Base-by-base conservation (phyloP, 192 early-diverging fungal genomes). In the Coemansia sp. region DNA sequence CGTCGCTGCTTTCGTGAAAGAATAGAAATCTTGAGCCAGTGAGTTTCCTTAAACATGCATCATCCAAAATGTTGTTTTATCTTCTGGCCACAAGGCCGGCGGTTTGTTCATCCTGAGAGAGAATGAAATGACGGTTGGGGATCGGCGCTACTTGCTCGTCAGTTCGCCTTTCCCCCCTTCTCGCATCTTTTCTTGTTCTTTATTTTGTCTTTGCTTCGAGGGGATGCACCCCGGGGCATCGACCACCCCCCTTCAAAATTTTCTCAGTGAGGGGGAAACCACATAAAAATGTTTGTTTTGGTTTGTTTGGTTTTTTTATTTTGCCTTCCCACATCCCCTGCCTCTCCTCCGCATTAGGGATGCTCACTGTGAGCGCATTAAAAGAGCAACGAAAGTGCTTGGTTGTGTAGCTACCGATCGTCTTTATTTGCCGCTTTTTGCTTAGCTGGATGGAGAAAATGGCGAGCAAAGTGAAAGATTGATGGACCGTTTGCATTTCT, bases 351-450 rank as follows among this genome's bases (percentile, higher is more conserved):
- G 25, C 50, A 51, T 51, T 51, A 51, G 22, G 50, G 50, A 51
- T 27, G 50, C 24, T 27, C 50, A 51, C 50, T 51, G 50, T 51
- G 50, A 27, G 25, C 25, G 23, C 39, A 42, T 42, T 42, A 42
- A 42, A 42, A 16, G 39, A 42, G 39, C 39, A 42, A 42, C 14
- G 39, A 1, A 42, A 42, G 4, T 16, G 39, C 16, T 42, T 51
- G 50, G 25, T 51, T 51, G 50, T 27, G 24, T 51, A 1, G 23
- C 22, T 27, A 51, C 23, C 50, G 50, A 51, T 51, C 50, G 50
- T 54, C 28, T 54, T 54, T 54, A n/a, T 54, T 52, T 54, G 14
- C 52, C 52, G 52, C 9, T 42, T 54, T 29, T 54, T 29, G 52
- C 52, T 54, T 54, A 18, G 52, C 28, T 54, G 52, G 25, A 13